Base-by-base conservation (phyloP, 78 protist species). In the Monosiga brevicollis region DNA sequence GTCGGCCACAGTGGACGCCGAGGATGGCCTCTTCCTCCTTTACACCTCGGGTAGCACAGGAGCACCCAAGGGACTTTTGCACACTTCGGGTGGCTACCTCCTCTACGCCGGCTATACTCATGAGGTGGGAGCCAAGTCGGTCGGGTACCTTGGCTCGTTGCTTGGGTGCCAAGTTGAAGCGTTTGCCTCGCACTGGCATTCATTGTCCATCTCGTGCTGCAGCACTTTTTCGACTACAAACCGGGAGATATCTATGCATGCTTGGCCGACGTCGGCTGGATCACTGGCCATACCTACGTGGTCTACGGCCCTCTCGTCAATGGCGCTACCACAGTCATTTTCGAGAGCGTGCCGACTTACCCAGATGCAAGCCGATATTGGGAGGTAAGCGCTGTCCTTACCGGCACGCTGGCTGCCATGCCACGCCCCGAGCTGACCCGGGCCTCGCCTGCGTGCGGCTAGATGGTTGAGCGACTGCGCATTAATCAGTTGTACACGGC, bases 11-110 rank as follows among this genome's bases (percentile, higher is more conserved):
- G 34, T 94, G 87, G 88, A 84, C 42, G 38, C 90, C 2, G 99
- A 95, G 78, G 96, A 93, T 78, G 89, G 94, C 26, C 93, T 94
- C n/a, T 97, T 97, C 81, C 42, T 94, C 75, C 91, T 97, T 40
- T 97, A 97, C 92, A 97, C 99, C 2, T 84, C 92, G 72, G 98
- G 98, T 1, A 84, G 92, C 9, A 96, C 99, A 20, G 99, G 99
- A 15, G 83, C 38, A 42, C 98, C 98, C 36, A 96, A 96, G 86
- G 96, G n/a, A n/a, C n/a, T n/a, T n/a, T n/a, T n/a, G n/a, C n/a
- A n/a, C n/a, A n/a, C n/a, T n/a, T n/a, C n/a, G n/a, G n/a, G n/a
- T n/a, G n/a, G n/a, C n/a, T n/a, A n/a, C n/a, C n/a, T n/a, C n/a
- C n/a, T n/a, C n/a, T n/a, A n/a, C n/a, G n/a, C n/a, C n/a, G n/a